Evolutionary conservation across 345 rosid species (phyloP).

Genomic region (Linum lewisii): DNA sequence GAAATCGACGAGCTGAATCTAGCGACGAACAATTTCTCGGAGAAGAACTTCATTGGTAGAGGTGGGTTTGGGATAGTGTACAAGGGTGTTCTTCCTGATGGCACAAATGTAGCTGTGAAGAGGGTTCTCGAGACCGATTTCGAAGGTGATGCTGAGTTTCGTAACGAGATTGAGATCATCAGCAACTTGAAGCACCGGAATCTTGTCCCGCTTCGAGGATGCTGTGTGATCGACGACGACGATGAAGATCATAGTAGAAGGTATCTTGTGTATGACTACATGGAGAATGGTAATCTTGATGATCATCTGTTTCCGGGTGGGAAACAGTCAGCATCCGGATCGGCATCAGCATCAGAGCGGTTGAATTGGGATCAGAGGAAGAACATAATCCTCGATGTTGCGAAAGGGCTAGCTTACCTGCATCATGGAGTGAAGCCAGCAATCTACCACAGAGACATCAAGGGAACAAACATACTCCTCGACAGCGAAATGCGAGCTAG

Average conservation of each 20-base stretch:
- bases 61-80: slow-evolving; percentile 1
- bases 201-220: slow-evolving; percentile 4
- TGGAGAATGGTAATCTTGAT: slow-evolving; percentile 4
- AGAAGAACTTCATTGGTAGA: not conserved
- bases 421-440: slow-evolving; percentile 2
- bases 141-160: not conserved
- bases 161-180: slow-evolving; percentile 3
- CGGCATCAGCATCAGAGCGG: too few relatives aligned
- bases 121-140: not conserved
- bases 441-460: not conserved
- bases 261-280: slow-evolving; percentile 3
- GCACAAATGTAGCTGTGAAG: not conserved
- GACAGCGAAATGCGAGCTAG: slow-evolving; percentile 1
- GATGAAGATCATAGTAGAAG: not conserved
- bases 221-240: not conserved
- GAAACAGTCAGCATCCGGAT: too few relatives aligned
- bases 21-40: not conserved
- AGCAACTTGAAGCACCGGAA: slow-evolving; percentile 6
- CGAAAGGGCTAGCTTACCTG: slow-evolving; percentile 6
- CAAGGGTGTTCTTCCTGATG: not conserved
- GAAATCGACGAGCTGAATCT: not conserved
- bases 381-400: slow-evolving; percentile 2
- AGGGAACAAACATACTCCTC: not conserved
- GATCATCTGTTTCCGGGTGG: not conserved
- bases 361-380: slow-evolving; percentile 1